Conservation (phyloP, 768 basidiomycete species). For the Pisolithus orientalis region DNA sequence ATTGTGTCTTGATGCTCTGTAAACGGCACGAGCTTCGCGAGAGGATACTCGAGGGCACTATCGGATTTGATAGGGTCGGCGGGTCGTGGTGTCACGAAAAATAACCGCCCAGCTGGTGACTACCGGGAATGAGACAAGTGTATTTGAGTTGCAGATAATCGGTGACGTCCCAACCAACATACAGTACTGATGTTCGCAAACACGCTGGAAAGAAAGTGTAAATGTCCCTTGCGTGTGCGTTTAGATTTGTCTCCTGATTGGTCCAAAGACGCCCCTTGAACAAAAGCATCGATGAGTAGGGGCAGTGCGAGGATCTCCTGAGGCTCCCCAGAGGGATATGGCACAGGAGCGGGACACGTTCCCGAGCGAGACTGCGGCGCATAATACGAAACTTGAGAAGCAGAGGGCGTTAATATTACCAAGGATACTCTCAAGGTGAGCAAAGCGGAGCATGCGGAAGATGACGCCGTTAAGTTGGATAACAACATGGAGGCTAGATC, state of each 20-base stretch:
- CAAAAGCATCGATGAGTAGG: slow-evolving; percentile 85
- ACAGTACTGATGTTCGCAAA: slow-evolving; percentile 89
- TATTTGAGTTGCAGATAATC: slow-evolving; percentile 1
- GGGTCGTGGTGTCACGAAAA: slow-evolving; percentile 69
- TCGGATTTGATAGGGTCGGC: slow-evolving; percentile 39
- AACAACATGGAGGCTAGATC: slow-evolving; percentile 97
- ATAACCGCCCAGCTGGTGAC: slow-evolving; percentile 71
- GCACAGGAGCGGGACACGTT: slow-evolving; percentile 70
- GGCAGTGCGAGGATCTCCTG: slow-evolving; percentile 61
- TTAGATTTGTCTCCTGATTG: slow-evolving; percentile 43
- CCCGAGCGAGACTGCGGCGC: slow-evolving; percentile 74
- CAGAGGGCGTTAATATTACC: slow-evolving; percentile 35
- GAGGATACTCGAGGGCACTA: slow-evolving; percentile 62
- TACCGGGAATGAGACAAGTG: slow-evolving; percentile 23
- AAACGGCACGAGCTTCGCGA: slow-evolving; percentile 77
- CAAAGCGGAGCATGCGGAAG: slow-evolving; percentile 57
- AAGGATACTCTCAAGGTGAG: slow-evolving; percentile 62
- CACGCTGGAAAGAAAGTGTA: slow-evolving; percentile 90
- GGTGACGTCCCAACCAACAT: slow-evolving; percentile 21
- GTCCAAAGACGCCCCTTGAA: slow-evolving; percentile 57
- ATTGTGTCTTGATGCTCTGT: slow-evolving; percentile 88
- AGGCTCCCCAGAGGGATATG: slow-evolving; percentile 54
- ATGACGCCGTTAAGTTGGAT: slow-evolving; percentile 84
- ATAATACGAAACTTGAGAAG: slow-evolving; percentile 53
- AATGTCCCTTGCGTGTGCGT: slow-evolving; percentile 60